A percentile compares a stretch with the other conserved stretches of the same genome.
Evolutionary conservation across 2,329 filamentous ascomycete species (phyloP).

Genomic region (Rhexocercosporidium sp.): DNA sequence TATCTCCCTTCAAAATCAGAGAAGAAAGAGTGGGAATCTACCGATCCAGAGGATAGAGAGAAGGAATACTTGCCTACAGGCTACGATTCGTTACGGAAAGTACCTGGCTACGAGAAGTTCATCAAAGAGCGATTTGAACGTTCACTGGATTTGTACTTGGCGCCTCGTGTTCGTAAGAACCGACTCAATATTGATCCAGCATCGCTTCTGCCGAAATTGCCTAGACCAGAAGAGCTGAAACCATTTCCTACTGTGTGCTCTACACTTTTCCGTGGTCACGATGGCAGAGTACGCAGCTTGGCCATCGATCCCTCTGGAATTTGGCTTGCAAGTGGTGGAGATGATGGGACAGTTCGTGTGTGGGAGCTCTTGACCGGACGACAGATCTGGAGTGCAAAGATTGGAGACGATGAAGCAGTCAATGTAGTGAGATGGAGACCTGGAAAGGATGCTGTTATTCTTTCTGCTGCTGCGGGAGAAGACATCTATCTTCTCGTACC

Average conservation of each 20-base stretch:
- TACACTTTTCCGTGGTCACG: conserved; percentile 85
- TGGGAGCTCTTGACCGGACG: conserved; percentile 89
- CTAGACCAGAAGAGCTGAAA: conserved; percentile 88
- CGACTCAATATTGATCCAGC: conserved; percentile 96
- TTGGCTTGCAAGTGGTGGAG: conserved; percentile 89
- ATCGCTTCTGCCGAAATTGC: conserved; percentile 89
- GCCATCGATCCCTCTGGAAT: conserved; percentile 84
- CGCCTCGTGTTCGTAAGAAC: conserved; percentile 88
- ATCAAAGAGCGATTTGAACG: conserved; percentile 97
- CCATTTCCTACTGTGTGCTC: conserved; percentile 93
- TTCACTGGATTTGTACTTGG: conserved; percentile 93
- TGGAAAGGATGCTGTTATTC: conserved; percentile 76
- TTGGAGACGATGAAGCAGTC: conserved; percentile 80
- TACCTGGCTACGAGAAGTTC: conserved; percentile 87
- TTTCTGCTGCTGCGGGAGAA: conserved; percentile 85
- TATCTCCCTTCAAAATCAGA: conserved; percentile 89
- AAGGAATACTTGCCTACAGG: conserved; percentile 86
- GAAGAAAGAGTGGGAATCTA: conserved; percentile 81
- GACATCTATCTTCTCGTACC: conserved; percentile 86
- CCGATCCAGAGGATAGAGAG: conserved; percentile 88
- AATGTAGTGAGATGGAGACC: conserved; percentile 91
- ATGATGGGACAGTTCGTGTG: conserved; percentile 89
- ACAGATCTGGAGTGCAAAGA: conserved; percentile 82
- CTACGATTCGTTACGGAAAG: conserved; percentile 83
- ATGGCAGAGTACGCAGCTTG: conserved; percentile 84